phyloP scores from a whole-genome alignment of 768 basidiomycete species.

The Termitomyces sp. region DNA sequence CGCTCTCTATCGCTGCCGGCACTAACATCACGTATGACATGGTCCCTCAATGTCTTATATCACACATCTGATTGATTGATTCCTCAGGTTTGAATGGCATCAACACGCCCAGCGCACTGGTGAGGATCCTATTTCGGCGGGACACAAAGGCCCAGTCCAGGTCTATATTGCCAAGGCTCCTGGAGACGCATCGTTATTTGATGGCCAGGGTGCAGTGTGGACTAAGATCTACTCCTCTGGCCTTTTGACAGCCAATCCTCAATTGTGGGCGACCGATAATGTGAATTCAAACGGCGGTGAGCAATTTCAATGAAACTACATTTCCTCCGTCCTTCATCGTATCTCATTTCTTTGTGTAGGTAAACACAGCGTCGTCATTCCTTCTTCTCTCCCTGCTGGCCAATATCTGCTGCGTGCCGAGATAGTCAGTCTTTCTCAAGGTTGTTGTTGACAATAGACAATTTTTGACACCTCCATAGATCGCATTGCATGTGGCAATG shows the following conservation, averaged over 20 bases:
- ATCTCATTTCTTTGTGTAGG: conserved; percentile 16
- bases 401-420: conserved; percentile 46
- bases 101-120: conserved; percentile 48
- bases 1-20: conserved; percentile 37
- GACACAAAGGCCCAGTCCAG: conserved; percentile 46
- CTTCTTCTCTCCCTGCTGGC: conserved; percentile 41
- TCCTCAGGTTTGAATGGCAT: conserved; percentile 45
- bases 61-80: neutral
- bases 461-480: conserved; percentile 11
- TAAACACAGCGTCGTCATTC: conserved; percentile 30
- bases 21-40: conserved; percentile 32
- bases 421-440: conserved; percentile 26
- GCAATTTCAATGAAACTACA: neutral
- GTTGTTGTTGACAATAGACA: neutral
- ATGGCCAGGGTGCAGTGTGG: conserved; percentile 47
- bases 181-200: conserved; percentile 34
- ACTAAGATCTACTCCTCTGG: conserved; percentile 50
- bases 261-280: conserved; percentile 42
- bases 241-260: conserved; percentile 29
- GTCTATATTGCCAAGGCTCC: conserved; percentile 49
- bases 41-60: neutral
- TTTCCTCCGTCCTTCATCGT: neutral
- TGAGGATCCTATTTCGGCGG: conserved; percentile 43
- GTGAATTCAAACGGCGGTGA: conserved; percentile 39
- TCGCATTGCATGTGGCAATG: conserved; percentile 31